Evolutionary conservation across 2,329 filamentous ascomycete genomes (phyloP), one percentile per base, ranked within the genome.

Genomic region (Aureobasidium sp.): DNA sequence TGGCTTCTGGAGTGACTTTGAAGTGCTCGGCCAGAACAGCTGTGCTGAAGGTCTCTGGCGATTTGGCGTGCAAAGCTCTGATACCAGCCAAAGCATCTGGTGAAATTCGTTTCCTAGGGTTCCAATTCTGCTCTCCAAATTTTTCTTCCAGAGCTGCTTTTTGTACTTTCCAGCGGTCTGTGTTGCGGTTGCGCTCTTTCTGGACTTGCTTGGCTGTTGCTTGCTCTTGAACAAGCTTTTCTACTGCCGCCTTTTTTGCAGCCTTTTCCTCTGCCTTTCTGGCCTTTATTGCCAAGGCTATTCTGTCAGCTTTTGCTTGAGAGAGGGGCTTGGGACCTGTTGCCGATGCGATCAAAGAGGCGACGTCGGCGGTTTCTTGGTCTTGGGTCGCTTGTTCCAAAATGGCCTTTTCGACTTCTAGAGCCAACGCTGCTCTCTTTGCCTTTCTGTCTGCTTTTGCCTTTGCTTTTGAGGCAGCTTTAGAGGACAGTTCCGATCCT

Each of bases 31-130:
- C 85, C 15, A 97, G 84, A 37, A 85, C 81, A 17, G 81, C 75
- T 0, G 89, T 95, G 4, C 87, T 89, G 77, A 91, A 97, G 62
- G 82, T 81, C 2, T 88, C 82, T 0, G 93, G 91, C 65, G 91
- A 87, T 68, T 91, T 86, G 29, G 82, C 78, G 73, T 97, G 85
- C 37, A 99, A 79, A 22, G 89, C 87, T 45, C 91, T 86, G 68
- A 99, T 96, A 45, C 91, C 92, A n/a, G 89, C 87, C 36, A 97
- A 79, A 0, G 92, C 91, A 74, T 97, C 93, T 0, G 94, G 94
- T 0, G 94, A 97, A 11, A 99, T 82, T 63, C 87, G 87, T 75
- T 96, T 97, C 53, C 84, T 82, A 34, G 94, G 93, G 31, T 82
- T 81, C 92, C 93, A 99, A 11, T 87, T 77, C 42, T 76, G 85